Conservation (phyloP, 2,329 filamentous ascomycete species). For the Aureobasidium leucospermi region DNA sequence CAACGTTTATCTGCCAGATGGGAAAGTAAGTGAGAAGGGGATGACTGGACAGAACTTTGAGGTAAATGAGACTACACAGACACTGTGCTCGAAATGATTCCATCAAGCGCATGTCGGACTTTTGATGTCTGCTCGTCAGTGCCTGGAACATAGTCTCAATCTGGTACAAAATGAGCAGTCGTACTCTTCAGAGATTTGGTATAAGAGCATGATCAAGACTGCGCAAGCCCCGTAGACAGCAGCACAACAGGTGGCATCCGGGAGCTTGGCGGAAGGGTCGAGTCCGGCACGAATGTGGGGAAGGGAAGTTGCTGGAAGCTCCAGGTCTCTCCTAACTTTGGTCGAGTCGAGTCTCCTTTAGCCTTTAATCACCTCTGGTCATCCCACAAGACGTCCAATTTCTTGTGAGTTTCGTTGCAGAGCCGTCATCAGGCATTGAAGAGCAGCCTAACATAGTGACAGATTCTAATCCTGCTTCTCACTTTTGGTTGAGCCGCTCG, state of each 20-base stretch:
- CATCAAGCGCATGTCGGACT: no score
- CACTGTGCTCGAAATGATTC: no score
- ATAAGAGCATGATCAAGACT: neutral
- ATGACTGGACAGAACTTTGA: no score
- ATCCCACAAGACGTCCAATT: conserved; percentile 5
- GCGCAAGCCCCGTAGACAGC: neutral
- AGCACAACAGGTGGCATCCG: conserved; percentile 2
- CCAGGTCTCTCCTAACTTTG: conserved; percentile 1
- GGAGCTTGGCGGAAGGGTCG: neutral
- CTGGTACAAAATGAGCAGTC: no score
- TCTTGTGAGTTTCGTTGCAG: neutral
- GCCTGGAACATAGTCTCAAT: no score
- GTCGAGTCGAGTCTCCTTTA: conserved; percentile 1
- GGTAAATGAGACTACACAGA: no score
- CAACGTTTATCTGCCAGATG: no score
- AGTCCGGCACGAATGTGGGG: neutral
- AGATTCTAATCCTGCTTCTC: neutral
- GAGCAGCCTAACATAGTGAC: neutral
- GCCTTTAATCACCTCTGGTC: neutral
- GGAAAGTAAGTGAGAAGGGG: no score
- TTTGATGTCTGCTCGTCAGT: no score
- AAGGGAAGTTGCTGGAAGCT: conserved; percentile 9
- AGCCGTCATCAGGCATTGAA: neutral
- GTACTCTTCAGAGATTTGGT: no score
- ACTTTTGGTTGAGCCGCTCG: neutral